Evolutionary conservation across 768 basidiomycete species (phyloP), one percentile per base, ranked within the genome.

Genomic region (Coprinellus micaceus): DNA sequence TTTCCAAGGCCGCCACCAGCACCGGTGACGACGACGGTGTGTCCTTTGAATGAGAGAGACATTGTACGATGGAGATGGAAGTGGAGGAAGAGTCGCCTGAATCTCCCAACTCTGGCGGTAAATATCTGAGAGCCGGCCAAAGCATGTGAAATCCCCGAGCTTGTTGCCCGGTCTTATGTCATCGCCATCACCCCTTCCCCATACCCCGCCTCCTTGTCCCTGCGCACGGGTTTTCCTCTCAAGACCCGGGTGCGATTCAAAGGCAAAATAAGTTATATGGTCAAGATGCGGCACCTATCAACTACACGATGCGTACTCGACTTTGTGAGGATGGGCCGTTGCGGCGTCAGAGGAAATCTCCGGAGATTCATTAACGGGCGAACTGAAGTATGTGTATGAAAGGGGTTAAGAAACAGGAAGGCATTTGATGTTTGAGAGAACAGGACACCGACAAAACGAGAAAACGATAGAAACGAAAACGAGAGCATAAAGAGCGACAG

Each of bases 1-100:
- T 84, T 88, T 43, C 97, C 97, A 13, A 99, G 79, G 15, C 97
- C 97, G 58, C 94, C 93, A 13, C 97, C 97, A 41, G 94, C 95
- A 45, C 97, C 97, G 41, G 97, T 99, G 60, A 98, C 76, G 60
- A 99, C 82, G 56, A 94, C 91, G n/a, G 90, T 93, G 53, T 95
- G 90, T 54, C 86, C 86, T 71, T 89, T 85, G 79, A 93, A 96
- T 2, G 86, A 89, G 10, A 87, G 71, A 55, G 81, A 71, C 82
- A 83, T 83, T 66, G 19, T 56, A 24, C 50, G 43, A 36, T 22
- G 30, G 30, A 44, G 43, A 47, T 29, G 53, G 44, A 45, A 53
- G 56, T 11, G 13, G 49, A 33, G 57, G 49, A 28, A 22, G 33
- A 37, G 37, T n/a, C 36, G 60, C 21, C 7, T 12, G 2, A 30